Base-by-base conservation (phyloP, 257 asterid genomes). In the Linaria vulgaris region DNA sequence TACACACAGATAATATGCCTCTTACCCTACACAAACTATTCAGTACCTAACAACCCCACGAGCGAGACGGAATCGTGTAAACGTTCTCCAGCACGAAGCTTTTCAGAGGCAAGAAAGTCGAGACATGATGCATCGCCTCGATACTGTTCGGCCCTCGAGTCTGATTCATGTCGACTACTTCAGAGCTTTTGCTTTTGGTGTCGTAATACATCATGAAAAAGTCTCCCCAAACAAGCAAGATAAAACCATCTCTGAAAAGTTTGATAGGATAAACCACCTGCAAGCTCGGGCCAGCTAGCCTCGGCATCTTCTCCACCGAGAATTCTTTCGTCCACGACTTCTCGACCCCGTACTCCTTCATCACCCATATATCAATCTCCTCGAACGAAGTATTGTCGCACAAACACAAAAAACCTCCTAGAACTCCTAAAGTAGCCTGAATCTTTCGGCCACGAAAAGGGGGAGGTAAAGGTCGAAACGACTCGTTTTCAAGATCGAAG, bases 401-500 rank as follows among this genome's bases (percentile, higher is more conserved):
- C 5, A 85, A 20, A 17, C 83, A 67, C 2, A 85, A 46, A 19
- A 69, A 57, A 20, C 57, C 78, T 48, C 60, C 43, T 14, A 74
- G 51, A 11, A 46, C 78, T 0, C 79, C 84, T 9, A 85, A 59
- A 58, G 81, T 77, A 6, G 78, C 79, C 6, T 59, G 66, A 16
- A 72, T 46, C 27, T 65, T 72, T 38, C 58, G 46, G 1, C 74
- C 72, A 0, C 67, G 71, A 50, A 75, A 75, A 0, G 87, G 80
- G n/a, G 76, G 67, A 5, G 85, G 78, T 6, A 76, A 69, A 1
- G 78, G 70, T 16, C 30, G 46, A 49, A 85, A 80, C 38, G 31
- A 0, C 75, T 80, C 94, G 9, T 25, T 62, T 46, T 81, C 78
- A 0, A 88, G 83, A 67, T 81, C 80, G 27, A 85, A 80, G 27